phyloP scores from a whole-genome alignment of 2,329 filamentous ascomycete genomes.

The Fusarium albosuccineum region DNA sequence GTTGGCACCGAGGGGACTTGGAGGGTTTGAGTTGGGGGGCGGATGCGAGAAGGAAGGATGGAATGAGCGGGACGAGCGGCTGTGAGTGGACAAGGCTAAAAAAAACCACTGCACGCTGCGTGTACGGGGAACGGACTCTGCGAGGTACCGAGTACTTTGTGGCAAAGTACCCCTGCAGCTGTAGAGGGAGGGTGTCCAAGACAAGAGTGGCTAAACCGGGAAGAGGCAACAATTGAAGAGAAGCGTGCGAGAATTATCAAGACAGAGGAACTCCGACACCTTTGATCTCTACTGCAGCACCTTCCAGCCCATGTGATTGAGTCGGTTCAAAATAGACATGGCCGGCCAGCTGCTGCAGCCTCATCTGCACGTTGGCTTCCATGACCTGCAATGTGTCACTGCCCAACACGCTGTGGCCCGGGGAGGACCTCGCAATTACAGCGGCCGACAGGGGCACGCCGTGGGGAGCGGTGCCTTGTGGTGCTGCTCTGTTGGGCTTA shows the following conservation, averaged over 20 bases:
- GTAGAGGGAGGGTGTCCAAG: neutral
- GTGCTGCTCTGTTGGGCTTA: neutral
- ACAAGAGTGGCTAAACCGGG: neutral
- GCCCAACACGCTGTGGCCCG: constrained; percentile 13
- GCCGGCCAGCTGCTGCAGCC: neutral
- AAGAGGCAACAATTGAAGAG: neutral
- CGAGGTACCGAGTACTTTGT: constrained; percentile 29
- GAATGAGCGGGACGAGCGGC: constrained; percentile 36
- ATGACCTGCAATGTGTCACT: constrained; percentile 27
- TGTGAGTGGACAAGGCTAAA: constrained; percentile 18
- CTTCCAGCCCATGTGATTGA: too few relatives aligned
- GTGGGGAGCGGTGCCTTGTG: neutral
- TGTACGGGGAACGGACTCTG: constrained; percentile 12
- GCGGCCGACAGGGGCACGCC: neutral
- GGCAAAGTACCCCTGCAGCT: constrained; percentile 27
- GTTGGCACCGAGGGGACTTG: constrained; percentile 12
- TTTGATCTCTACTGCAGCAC: too few relatives aligned
- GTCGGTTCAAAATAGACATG: neutral
- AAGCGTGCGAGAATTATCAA: too few relatives aligned
- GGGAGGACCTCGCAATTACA: neutral
- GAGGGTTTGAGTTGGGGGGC: constrained; percentile 19
- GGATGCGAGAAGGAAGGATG: constrained; percentile 1
- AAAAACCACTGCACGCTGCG: constrained; percentile 29
- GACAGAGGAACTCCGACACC: too few relatives aligned
- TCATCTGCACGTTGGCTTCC: constrained; percentile 7